Evolutionary conservation across 305 asterid species (phyloP).

Genomic region (Fraxinus latifolia): DNA sequence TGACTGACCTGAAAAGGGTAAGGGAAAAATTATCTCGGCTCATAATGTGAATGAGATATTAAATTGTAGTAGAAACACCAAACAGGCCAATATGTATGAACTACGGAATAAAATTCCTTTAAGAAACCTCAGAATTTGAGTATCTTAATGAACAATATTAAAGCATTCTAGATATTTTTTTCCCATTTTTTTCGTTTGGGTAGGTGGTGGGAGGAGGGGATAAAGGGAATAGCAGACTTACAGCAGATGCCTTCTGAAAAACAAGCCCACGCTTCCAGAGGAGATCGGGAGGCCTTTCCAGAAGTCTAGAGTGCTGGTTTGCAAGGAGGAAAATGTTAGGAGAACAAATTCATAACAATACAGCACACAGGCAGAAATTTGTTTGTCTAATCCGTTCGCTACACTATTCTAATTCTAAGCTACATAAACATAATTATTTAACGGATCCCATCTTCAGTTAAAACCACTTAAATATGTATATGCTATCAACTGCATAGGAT

Average conservation of each 20-base stretch:
- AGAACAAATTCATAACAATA: conserved; percentile 18
- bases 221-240: conserved; percentile 40
- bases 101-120: conserved; percentile 15
- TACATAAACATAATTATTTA: background rate
- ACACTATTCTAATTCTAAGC: conserved; percentile 13
- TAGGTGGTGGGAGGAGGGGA: background rate
- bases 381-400: conserved; percentile 12
- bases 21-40: background rate
- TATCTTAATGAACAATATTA: conserved; percentile 13
- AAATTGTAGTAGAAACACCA: background rate
- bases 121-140: conserved; percentile 7
- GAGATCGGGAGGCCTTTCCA: conserved; percentile 91
- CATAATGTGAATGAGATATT: conserved; percentile 10
- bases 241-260: conserved; percentile 65
- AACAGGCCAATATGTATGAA: background rate
- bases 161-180: background rate
- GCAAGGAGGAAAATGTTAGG: conserved; percentile 23
- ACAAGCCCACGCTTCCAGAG: conserved; percentile 70
- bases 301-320: conserved; percentile 73
- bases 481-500: background rate
- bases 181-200: background rate
- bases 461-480: background rate
- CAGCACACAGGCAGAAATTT: conserved; percentile 17
- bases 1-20: conserved; percentile 8
- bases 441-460: background rate